Evolutionary conservation across 2,329 filamentous ascomycete species (phyloP), one percentile per base, ranked within the genome.

Genomic region (Alternaria gaisen): DNA sequence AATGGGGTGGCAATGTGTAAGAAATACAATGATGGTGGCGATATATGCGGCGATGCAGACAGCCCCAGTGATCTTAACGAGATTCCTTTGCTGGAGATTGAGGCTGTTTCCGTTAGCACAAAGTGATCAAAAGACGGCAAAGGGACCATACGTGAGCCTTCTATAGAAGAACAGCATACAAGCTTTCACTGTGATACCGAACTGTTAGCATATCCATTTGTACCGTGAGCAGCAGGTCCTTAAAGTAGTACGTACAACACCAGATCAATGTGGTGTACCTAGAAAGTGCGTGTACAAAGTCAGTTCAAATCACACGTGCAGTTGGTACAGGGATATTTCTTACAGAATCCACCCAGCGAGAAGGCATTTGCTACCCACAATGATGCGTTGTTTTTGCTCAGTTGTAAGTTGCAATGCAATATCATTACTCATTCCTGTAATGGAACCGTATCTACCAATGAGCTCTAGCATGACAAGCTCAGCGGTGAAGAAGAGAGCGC

Each of bases 131-230:
- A 46, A 38, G 18, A 43, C 12, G 34, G 41, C 16, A 20, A 12
- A 20, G 32, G 20, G 24, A 41, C 14, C 61, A 41, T 53, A 62
- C 58, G 62, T 63, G 26, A 59, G 40, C 43, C 60, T 50, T n/a
- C 46, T 50, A 32, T 61, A 58, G 47, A 63, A 63, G 44, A 60
- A 63, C 6, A 63, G 48, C 61, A 63, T 63, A 44, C 61, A 61
- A 41, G 46, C 61, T 48, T 63, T 63, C 20, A 63, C 60, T 63
- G 20, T 10, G 26, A 32, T 36, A 11, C 28, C 18, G 9, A 28
- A n/a, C 20, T 26, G n/a, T 58, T 46, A 58, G 40, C 20, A 30
- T 20, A 16, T 1, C 20, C 6, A 12, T 36, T 42, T n/a, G 36
- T 20, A 36, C 14, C 14, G 22, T 24, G 24, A n/a, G n/a, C 34